Evolutionary conservation across 495 filamentous ascomycete genomes (phyloP), one percentile per base, ranked within the genome.

Genomic region (Viridothelium virens): DNA sequence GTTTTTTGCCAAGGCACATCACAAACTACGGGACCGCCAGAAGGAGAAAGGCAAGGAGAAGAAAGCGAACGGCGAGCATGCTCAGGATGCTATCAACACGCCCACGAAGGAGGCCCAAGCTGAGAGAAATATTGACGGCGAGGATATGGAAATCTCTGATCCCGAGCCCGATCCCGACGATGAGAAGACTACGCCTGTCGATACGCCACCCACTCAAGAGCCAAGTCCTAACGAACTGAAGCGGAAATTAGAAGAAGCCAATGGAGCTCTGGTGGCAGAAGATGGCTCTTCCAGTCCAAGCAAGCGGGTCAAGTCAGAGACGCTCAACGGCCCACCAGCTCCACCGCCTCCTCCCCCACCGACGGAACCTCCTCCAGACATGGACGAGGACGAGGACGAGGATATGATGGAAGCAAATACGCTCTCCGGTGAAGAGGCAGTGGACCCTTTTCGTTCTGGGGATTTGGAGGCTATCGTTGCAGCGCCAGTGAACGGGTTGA

Each of bases 1-100:
- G 25, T 97, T 83, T 76, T 91, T 97, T 73, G 90, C 92, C 39
- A 91, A 91, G 71, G 91, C 89, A 0, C 85, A 91, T 2, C 79
- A 80, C 62, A 95, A 96, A 78, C 87, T 88, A 70, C 79, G 79
- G 39, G 86, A 82, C 59, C 79, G 87, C 63, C 88, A 95, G 65
- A 85, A 85, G 74, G 83, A 79, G 69, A 89, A 86, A 73, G 79
- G 79, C 2, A 82, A 84, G 65, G 81, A 84, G 65, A 80, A 77
- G 56, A 76, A 81, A 56, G 72, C 63, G 9, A 69, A 59, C 25
- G 48, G 53, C 25, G 53, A 59, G 53, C 25, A 34, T 59, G 25
- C 10, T 36, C 53, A n/a, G 14, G 25, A 25, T 25, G 25, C 25
- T 25, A 25, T 25, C 53, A 59, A 31, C 25, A 59, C 5, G 11